Evolutionary conservation across 805 yeast genomes (phyloP).

Genomic region (Candida arabinofermentans): DNA sequence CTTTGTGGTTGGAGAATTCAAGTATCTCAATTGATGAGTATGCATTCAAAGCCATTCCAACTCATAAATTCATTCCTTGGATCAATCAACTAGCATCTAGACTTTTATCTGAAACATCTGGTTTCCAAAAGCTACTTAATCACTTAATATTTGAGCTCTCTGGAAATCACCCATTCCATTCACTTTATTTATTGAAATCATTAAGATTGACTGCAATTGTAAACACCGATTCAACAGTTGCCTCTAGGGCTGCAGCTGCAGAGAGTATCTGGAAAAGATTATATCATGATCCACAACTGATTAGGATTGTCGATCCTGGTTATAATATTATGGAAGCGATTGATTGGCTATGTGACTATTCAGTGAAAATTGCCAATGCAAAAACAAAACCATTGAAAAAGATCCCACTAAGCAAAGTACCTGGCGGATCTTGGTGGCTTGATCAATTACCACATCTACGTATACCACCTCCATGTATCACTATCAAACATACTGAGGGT

Average conservation of each 20-base stretch:
- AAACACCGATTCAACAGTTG: slow-evolving; percentile 35
- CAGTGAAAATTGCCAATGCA: slow-evolving; percentile 47
- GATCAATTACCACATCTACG: slow-evolving; percentile 36
- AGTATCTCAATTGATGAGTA: slow-evolving; percentile 29
- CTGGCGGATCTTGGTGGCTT: slow-evolving; percentile 57
- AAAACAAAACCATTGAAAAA: slow-evolving; percentile 34
- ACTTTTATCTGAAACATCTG: slow-evolving; percentile 41
- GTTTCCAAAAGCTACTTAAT: slow-evolving; percentile 55
- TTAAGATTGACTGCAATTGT: slow-evolving; percentile 36
- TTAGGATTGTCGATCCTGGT: slow-evolving; percentile 5
- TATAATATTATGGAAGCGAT: slow-evolving; percentile 39
- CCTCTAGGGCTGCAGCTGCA: slow-evolving; percentile 51
- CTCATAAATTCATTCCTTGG: slow-evolving; percentile 72
- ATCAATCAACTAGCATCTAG: slow-evolving; percentile 76
- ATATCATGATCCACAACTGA: slow-evolving; percentile 5
- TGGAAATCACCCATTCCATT: slow-evolving; percentile 64
- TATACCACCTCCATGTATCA: slow-evolving; percentile 67
- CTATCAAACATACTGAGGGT: slow-evolving; percentile 38
- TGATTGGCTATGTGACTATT: slow-evolving; percentile 45
- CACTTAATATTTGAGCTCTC: slow-evolving; percentile 34
- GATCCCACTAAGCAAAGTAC: slow-evolving; percentile 33
- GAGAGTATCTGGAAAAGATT: slow-evolving; percentile 42
- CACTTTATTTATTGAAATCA: slow-evolving; percentile 59
- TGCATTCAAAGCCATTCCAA: slow-evolving; percentile 44
- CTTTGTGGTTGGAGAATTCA: slow-evolving; percentile 70